Base-by-base conservation (phyloP, 1,284 basidiomycete species). In the Hypsizygus ulmarius region DNA sequence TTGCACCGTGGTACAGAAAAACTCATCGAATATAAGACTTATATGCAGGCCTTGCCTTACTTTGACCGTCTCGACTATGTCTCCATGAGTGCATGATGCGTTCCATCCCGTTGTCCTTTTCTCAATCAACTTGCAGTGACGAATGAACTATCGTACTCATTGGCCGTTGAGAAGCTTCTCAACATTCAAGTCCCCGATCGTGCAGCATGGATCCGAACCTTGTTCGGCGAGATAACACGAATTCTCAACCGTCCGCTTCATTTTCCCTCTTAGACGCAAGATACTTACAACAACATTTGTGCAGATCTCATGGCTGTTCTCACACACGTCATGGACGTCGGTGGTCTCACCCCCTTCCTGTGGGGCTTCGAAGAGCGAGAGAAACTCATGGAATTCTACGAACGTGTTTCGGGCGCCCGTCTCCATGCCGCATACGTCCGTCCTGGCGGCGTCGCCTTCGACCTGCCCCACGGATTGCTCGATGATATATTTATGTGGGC, bases 301-400 rank as follows among this genome's bases (percentile, higher is more conserved):
- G 2, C 50, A 89, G 87, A 98, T 67, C 78, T 98, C 56, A 99
- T 99, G 97, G 96, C 96, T 51, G 82, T 99, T 53, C 81, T 99
- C 36, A 93, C 96, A 21, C 92, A 97, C 72, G 86, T 88, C 45
- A 93, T 93, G 91, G 93, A 97, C 64, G 96, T 99, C 54, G 97
- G 96, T 66, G 96, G 93, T 54, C 79, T 99, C 5, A 99, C 97
- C 1, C 97, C 96, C 39, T 99, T 98, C 87, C 78, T 99, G 33
- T 99, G 94, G 95, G 97, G 95, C 63, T 98, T 99, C 78, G 96
- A 99, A 72, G 96, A 99, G 73, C 93, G 96, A 57, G 96, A 99
- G 74, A 98, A 99, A 77, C 84, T 99, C 57, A 98, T 98, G 96
- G 96, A 99, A 70, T 99, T 99, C 73, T 98, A 99, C 71, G 96